These are phyloP conservation scores for Ustulina deusta DNA, from an alignment of 2,329 filamentous ascomycete species.

Conservation along the genomic window DNA sequence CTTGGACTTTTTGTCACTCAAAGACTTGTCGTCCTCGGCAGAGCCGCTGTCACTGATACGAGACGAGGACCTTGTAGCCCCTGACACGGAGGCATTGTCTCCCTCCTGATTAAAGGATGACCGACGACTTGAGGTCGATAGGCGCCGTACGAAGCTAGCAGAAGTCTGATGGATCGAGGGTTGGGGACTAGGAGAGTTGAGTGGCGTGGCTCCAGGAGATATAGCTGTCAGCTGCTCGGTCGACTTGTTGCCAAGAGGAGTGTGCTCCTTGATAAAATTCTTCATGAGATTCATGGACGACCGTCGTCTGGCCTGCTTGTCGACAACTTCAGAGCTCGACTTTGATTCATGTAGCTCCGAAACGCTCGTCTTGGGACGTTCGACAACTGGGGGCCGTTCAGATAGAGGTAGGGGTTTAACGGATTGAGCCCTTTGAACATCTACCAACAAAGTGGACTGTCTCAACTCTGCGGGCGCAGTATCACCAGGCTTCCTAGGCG, in stretches of 20 bases:
- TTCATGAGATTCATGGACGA: constrained; percentile 71
- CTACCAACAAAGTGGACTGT: constrained; percentile 69
- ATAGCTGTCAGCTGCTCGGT: constrained; percentile 56
- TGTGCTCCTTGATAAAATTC: constrained; percentile 71
- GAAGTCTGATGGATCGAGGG: constrained; percentile 60
- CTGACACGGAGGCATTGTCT: constrained; percentile 44
- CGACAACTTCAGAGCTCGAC: constrained; percentile 52
- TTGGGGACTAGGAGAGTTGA: constrained; percentile 61
- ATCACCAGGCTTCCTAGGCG: constrained; percentile 58
- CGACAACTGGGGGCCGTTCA: constrained; percentile 45
- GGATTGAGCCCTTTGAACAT: constrained; percentile 61
- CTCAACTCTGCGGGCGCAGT: constrained; percentile 64
- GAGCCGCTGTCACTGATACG: constrained; percentile 59
- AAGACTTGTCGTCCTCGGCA: constrained; percentile 60
- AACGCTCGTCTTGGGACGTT: constrained; percentile 58
- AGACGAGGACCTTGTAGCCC: constrained; percentile 56
- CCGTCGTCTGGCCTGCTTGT: constrained; percentile 58
- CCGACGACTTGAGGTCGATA: constrained; percentile 72
- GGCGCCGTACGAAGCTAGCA: constrained; percentile 66
- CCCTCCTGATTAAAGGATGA: constrained; percentile 64
- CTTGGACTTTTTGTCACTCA: constrained; percentile 59
- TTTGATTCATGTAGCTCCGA: constrained; percentile 60
- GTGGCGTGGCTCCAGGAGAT: constrained; percentile 49
- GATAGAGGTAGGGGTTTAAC: constrained; percentile 48
- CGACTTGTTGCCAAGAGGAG: constrained; percentile 59